These are phyloP conservation scores for Tetraselmis striata DNA, from an alignment of 139 green algal species.

Conservation along the genomic window DNA sequence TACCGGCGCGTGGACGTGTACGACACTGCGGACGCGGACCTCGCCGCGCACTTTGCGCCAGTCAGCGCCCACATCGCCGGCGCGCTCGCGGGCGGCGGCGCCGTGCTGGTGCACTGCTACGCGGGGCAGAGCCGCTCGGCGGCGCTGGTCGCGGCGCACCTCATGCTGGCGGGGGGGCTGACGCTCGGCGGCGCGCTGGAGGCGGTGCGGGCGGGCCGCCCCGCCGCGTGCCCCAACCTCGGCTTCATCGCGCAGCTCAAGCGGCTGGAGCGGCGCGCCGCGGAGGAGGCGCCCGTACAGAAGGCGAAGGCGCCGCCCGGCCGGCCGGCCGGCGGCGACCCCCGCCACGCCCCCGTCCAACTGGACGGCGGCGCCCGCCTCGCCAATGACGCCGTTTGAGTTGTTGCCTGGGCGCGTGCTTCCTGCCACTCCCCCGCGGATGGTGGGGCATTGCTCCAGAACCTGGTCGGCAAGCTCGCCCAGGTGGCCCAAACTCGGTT, in stretches of 20 bases:
- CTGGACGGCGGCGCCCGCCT: too few relatives aligned
- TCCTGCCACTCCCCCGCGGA: too few relatives aligned
- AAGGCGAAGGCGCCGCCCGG: too few relatives aligned
- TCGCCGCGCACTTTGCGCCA: constrained; percentile 15
- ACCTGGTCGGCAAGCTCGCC: too few relatives aligned
- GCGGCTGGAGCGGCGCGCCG: neutral
- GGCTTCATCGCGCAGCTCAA: neutral
- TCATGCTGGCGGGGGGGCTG: constrained; percentile 1
- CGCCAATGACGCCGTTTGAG: too few relatives aligned
- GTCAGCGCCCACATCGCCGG: constrained; percentile 19
- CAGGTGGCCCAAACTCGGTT: too few relatives aligned
- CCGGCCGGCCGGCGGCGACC: too few relatives aligned
- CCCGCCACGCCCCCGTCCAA: too few relatives aligned
- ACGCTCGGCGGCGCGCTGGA: neutral
- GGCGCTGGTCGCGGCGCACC: constrained; percentile 15
- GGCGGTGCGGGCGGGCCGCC: neutral
- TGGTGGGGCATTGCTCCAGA: too few relatives aligned
- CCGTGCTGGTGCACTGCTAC: constrained; percentile 31
- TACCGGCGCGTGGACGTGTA: constrained; percentile 20
- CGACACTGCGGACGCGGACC: constrained; percentile 25
- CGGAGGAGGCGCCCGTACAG: neutral
- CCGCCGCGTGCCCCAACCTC: neutral
- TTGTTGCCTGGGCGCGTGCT: too few relatives aligned
- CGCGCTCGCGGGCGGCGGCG: constrained; percentile 5
- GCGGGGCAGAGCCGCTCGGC: constrained; percentile 23